These are phyloP conservation scores for Arthrobotrys iridis DNA, from an alignment of 2,329 filamentous ascomycete genomes.

Conservation along the genomic window DNA sequence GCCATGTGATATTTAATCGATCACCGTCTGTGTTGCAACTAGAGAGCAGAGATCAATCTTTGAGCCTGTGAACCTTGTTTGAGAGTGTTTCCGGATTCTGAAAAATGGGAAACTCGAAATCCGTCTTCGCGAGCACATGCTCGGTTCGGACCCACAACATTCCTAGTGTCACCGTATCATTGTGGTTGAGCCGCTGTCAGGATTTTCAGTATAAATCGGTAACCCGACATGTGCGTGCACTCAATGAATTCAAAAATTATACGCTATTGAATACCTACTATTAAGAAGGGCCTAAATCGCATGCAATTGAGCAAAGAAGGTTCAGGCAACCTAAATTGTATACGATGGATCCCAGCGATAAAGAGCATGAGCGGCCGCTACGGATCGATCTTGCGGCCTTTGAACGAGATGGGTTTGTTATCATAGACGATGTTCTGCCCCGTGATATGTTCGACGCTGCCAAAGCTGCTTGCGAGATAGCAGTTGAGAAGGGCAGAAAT, in stretches of 20 bases:
- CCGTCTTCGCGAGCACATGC: constrained; percentile 40
- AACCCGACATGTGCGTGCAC: not conserved
- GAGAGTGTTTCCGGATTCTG: not conserved
- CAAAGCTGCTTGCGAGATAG: constrained; percentile 43
- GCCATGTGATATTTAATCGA: not conserved
- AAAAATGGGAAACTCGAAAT: constrained; percentile 45
- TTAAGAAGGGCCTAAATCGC: too few species aligned
- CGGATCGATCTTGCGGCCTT: constrained; percentile 42
- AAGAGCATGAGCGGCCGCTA: not conserved
- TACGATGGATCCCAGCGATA: constrained; percentile 35
- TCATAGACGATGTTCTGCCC: constrained; percentile 42
- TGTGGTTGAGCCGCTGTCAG: not conserved
- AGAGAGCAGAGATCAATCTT: not conserved
- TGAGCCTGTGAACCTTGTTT: constrained; percentile 15
- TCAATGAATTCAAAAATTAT: too few species aligned
- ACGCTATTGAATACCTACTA: too few species aligned
- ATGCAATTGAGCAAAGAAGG: too few species aligned
- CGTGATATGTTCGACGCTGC: constrained; percentile 37
- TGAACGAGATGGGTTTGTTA: constrained; percentile 47
- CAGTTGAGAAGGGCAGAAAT: constrained; percentile 38
- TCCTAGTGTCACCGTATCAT: constrained; percentile 7
- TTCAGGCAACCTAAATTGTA: too few species aligned
- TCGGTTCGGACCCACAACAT: constrained; percentile 5
- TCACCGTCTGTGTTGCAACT: not conserved
- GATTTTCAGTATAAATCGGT: not conserved